These are phyloP conservation scores for Bimuria novae-zelandiae DNA, from an alignment of 2,329 filamentous ascomycete genomes.

Conservation along the genomic window DNA sequence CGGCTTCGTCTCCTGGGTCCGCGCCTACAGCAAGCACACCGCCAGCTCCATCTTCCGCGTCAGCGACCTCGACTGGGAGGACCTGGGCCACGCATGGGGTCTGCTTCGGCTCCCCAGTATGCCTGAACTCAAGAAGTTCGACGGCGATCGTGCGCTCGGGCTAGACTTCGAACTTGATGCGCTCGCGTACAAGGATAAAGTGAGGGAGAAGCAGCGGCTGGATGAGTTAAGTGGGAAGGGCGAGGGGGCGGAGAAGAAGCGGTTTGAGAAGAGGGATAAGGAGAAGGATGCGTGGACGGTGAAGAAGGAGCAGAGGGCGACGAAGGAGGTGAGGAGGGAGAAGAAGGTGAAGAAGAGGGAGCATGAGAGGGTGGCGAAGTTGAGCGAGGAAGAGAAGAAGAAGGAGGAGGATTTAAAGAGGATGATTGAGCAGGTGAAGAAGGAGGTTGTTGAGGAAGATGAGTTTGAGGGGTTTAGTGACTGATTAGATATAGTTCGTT, in stretches of 20 bases:
- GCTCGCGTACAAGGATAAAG: slow-evolving; percentile 52
- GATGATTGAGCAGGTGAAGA: slow-evolving; percentile 32
- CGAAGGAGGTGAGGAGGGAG: slow-evolving; percentile 39
- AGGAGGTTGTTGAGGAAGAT: slow-evolving; percentile 30
- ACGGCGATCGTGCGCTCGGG: slow-evolving; percentile 50
- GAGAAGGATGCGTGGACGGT: slow-evolving; percentile 41
- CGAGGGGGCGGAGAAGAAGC: slow-evolving; percentile 30
- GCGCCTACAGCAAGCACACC: slow-evolving; percentile 88
- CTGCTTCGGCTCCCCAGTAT: slow-evolving; percentile 87
- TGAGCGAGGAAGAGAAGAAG: slow-evolving; percentile 36
- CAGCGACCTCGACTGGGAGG: slow-evolving; percentile 80
- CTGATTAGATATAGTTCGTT: slow-evolving; percentile 12
- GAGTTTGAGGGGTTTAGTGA: slow-evolving; percentile 45
- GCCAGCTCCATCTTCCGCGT: slow-evolving; percentile 89
- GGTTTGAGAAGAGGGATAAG: slow-evolving; percentile 26
- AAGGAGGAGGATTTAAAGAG: slow-evolving; percentile 29
- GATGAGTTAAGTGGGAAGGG: slow-evolving; percentile 34
- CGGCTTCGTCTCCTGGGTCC: slow-evolving; percentile 91
- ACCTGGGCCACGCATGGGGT: slow-evolving; percentile 82
- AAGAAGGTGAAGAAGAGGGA: slow-evolving; percentile 40
- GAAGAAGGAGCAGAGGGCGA: slow-evolving; percentile 41
- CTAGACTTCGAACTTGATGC: slow-evolving; percentile 47
- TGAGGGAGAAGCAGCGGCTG: slow-evolving; percentile 49
- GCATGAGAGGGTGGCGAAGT: slow-evolving; percentile 20
- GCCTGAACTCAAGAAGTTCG: slow-evolving; percentile 70